These are phyloP conservation scores for Russula foetens DNA, from an alignment of 768 basidiomycete genomes.

Conservation along the genomic window DNA sequence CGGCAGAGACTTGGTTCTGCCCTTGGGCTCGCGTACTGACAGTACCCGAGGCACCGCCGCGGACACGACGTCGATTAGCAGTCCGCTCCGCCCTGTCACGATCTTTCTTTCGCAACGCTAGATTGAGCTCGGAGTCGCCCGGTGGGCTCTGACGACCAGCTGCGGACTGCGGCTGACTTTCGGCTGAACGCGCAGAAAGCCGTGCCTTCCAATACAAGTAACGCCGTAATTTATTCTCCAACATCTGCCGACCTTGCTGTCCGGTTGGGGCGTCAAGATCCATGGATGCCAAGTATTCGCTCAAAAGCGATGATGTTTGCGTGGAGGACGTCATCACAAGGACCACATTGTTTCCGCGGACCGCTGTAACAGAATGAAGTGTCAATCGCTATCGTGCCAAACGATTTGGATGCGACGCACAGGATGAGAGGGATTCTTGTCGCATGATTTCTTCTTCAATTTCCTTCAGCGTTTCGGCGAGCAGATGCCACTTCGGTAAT, in stretches of 20 bases:
- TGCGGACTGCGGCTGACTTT: constrained; percentile 26
- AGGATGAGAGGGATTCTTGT: constrained; percentile 35
- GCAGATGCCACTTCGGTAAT: constrained; percentile 85
- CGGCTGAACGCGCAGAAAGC: constrained; percentile 31
- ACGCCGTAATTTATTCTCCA: constrained; percentile 60
- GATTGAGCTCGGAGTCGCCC: constrained; percentile 42
- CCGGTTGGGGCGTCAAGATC: constrained; percentile 50
- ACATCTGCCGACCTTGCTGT: constrained; percentile 62
- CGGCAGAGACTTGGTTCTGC: not conserved
- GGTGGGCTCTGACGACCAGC: constrained; percentile 21
- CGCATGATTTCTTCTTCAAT: constrained; percentile 79
- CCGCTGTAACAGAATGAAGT: constrained; percentile 16
- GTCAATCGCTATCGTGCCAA: not conserved
- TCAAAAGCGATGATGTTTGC: constrained; percentile 62
- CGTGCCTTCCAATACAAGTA: constrained; percentile 82
- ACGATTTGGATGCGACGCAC: constrained; percentile 15
- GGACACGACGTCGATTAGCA: constrained; percentile 60
- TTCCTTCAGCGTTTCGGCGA: constrained; percentile 82
- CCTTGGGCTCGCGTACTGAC: constrained; percentile 6
- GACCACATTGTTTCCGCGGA: constrained; percentile 63
- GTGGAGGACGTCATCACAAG: constrained; percentile 86
- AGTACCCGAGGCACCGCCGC: constrained; percentile 54
- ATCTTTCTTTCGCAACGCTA: constrained; percentile 74
- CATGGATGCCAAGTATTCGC: constrained; percentile 70
- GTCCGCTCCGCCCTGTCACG: constrained; percentile 48